A percentile compares a stretch with the other conserved stretches of the same genome.
phyloP scores from a whole-genome alignment of 139 green algal species.

The Coelastrella sp. region DNA sequence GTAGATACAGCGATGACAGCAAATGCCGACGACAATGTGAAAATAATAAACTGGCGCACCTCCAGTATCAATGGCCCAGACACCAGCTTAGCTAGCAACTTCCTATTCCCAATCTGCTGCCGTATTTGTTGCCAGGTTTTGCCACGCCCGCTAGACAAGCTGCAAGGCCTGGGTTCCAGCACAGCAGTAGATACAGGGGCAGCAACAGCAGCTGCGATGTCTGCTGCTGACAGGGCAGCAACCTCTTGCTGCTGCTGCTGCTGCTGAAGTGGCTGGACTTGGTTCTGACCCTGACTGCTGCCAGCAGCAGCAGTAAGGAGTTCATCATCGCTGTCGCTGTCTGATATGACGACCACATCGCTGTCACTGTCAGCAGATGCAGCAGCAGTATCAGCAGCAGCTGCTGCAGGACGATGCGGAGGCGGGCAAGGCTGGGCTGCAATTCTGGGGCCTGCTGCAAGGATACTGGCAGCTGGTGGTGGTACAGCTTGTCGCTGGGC shows the following conservation, averaged over 20 bases:
- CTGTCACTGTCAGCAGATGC: background rate
- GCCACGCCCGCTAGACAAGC: background rate
- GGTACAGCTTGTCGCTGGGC: too few species aligned
- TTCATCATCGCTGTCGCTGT: background rate
- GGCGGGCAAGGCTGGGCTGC: background rate
- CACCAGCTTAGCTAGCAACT: background rate
- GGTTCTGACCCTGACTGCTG: background rate
- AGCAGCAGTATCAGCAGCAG: background rate
- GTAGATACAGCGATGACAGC: background rate
- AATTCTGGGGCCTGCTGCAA: background rate
- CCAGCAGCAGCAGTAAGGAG: background rate
- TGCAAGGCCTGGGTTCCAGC: background rate
- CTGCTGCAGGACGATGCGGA: background rate
- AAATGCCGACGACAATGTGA: too few species aligned
- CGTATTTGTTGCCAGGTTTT: background rate
- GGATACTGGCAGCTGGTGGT: background rate
- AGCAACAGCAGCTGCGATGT: background rate
- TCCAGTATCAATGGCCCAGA: background rate
- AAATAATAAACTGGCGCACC: background rate
- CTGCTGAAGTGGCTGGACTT: background rate
- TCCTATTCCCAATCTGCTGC: background rate
- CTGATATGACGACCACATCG: background rate
- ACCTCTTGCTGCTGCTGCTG: slow-evolving; percentile 1
- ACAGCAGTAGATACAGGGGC: background rate
- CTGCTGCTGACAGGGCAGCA: background rate